These are phyloP conservation scores for Phytophthora sp. DNA, from an alignment of 352 stramenopile genomes.

Conservation along the genomic window DNA sequence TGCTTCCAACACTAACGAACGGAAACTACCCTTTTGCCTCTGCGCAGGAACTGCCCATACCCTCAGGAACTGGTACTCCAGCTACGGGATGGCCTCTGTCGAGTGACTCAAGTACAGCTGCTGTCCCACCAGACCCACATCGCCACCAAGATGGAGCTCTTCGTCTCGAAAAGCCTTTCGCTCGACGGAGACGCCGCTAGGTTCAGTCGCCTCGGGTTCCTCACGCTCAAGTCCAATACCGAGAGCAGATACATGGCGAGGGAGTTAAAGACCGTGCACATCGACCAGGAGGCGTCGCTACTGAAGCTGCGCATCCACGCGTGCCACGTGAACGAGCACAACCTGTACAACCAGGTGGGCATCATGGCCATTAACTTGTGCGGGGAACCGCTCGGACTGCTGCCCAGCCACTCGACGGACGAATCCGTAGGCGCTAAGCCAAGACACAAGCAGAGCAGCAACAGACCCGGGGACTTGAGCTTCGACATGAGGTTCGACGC, in stretches of 20 bases:
- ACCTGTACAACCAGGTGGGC: constrained; percentile 92
- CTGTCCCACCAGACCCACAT: constrained; percentile 94
- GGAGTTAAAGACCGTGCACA: constrained; percentile 94
- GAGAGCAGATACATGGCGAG: constrained; percentile 87
- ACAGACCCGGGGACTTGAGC: constrained; percentile 55
- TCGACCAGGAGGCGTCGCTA: constrained; percentile 83
- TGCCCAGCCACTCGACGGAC: constrained; percentile 61
- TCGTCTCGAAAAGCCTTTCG: constrained; percentile 61
- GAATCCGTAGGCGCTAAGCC: constrained; percentile 38
- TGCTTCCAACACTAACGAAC: background rate
- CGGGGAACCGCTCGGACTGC: constrained; percentile 58
- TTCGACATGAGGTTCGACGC: constrained; percentile 92
- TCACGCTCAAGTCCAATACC: constrained; percentile 84
- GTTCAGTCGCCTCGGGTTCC: constrained; percentile 85
- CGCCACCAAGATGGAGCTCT: constrained; percentile 93
- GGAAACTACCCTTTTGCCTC: no score
- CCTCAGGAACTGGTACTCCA: constrained; percentile 93
- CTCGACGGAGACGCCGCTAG: constrained; percentile 47
- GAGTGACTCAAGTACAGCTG: constrained; percentile 88
- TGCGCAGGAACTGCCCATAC: constrained; percentile 93
- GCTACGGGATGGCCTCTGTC: constrained; percentile 68
- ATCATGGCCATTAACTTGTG: constrained; percentile 91
- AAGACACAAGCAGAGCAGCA: constrained; percentile 26
- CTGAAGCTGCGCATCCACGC: constrained; percentile 91
- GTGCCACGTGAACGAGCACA: constrained; percentile 90